Percentiles rank a stretch among this genome's conserved stretches.
Conservation (phyloP, 2,329 filamentous ascomycete genomes). For the Shiraia sp. region DNA sequence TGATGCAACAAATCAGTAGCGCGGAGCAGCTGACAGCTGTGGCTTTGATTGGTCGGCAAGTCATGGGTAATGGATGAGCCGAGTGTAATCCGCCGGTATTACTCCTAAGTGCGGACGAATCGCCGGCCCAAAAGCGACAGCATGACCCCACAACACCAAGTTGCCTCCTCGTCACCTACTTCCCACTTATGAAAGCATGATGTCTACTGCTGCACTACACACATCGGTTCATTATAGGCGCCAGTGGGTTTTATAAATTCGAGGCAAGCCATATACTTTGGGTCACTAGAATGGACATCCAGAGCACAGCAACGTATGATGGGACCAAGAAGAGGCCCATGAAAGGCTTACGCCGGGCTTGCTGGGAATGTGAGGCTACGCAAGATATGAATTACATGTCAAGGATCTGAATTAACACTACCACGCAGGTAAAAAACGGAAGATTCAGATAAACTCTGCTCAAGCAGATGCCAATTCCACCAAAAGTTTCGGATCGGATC, state of each 20-base stretch:
- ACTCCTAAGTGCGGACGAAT: slow-evolving; percentile 30
- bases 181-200: slow-evolving; percentile 40
- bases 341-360: slow-evolving; percentile 34
- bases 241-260: neutral
- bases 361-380: slow-evolving; percentile 41
- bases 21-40: too few relatives aligned
- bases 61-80: neutral
- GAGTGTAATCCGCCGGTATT: slow-evolving; percentile 11
- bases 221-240: slow-evolving; percentile 14
- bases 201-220: slow-evolving; percentile 24
- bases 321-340: slow-evolving; percentile 28
- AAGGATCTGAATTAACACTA: slow-evolving; percentile 14
- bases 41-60: neutral
- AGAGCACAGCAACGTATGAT: slow-evolving; percentile 17
- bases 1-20: too few relatives aligned
- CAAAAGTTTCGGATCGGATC: slow-evolving; percentile 16
- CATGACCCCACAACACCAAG: slow-evolving; percentile 25
- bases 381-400: neutral
- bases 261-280: neutral
- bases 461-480: slow-evolving; percentile 19
- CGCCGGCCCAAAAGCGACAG: slow-evolving; percentile 27
- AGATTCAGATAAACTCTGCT: slow-evolving; percentile 17
- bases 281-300: slow-evolving; percentile 21
- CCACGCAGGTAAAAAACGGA: slow-evolving; percentile 38
- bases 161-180: slow-evolving; percentile 28